Percentiles rank a stretch among this genome's conserved stretches.
phyloP scores from a whole-genome alignment of 768 basidiomycete species.

The Pleurotus sapidus region DNA sequence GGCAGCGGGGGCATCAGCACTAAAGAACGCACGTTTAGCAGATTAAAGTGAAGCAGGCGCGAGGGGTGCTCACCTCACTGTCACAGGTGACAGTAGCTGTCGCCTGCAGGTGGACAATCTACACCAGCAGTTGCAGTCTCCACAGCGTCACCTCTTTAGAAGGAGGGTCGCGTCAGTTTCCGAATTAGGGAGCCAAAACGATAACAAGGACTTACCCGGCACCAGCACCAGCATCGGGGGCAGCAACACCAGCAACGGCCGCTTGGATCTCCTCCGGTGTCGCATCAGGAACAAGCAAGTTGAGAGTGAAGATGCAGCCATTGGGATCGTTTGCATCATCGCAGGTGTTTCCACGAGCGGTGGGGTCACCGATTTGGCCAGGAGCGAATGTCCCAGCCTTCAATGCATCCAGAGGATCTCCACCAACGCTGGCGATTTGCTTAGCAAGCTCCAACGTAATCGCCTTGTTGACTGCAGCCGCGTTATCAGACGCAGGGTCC shows the following conservation, averaged over 20 bases:
- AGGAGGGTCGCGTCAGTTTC: neutral
- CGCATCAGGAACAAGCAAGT: constrained; percentile 53
- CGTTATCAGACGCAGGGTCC: constrained; percentile 60
- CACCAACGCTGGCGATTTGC: constrained; percentile 64
- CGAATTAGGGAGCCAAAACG: neutral
- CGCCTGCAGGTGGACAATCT: neutral
- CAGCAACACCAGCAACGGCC: constrained; percentile 36
- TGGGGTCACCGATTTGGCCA: constrained; percentile 47
- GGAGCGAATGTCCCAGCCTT: constrained; percentile 63
- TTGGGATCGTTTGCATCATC: constrained; percentile 47
- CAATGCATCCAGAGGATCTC: constrained; percentile 54
- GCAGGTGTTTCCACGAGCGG: constrained; percentile 54
- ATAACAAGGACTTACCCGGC: neutral
- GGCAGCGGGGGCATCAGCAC: constrained; percentile 5
- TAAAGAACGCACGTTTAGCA: too few species aligned
- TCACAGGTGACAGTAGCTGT: constrained; percentile 2
- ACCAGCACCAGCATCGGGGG: neutral
- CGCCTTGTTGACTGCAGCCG: constrained; percentile 60
- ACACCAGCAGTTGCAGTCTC: constrained; percentile 5
- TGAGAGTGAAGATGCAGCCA: constrained; percentile 66
- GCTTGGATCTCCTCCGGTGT: constrained; percentile 56
- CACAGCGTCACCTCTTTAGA: neutral
- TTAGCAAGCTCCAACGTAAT: constrained; percentile 60
- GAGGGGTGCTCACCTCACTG: neutral
- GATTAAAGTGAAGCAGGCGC: too few species aligned